Percentiles rank a stretch among this genome's conserved stretches.
These are phyloP conservation scores for Mimosa bimucronata DNA, from an alignment of 306 rosid species.

Conservation along the genomic window DNA sequence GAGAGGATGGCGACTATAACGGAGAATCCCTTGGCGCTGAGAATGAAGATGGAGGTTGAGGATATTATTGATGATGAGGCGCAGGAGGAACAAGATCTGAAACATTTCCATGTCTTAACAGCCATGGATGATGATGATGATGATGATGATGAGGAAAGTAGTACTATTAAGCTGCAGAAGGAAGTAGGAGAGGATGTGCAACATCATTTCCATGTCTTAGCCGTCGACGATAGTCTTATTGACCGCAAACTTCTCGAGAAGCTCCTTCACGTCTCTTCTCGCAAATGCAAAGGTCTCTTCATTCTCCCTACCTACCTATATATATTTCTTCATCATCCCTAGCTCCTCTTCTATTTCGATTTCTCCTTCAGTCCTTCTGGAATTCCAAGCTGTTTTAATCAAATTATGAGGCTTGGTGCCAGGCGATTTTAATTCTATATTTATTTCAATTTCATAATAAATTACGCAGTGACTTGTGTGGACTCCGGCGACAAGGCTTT, in stretches of 20 bases:
- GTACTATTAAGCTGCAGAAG: no score
- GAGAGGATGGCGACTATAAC: not conserved
- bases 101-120: slow-evolving; percentile 31
- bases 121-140: no score
- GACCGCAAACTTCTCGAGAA: slow-evolving; percentile 87
- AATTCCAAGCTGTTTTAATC: not conserved
- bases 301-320: no score
- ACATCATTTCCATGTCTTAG: slow-evolving; percentile 77
- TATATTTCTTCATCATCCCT: no score
- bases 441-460: not conserved
- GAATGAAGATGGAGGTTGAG: slow-evolving; percentile 37
- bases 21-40: not conserved
- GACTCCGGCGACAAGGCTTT: slow-evolving; percentile 96
- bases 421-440: no score
- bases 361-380: not conserved
- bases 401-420: not conserved
- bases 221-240: slow-evolving; percentile 81
- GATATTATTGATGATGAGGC: slow-evolving; percentile 24
- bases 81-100: slow-evolving; percentile 32
- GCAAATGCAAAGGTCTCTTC: slow-evolving; percentile 70
- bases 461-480: slow-evolving; percentile 77
- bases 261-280: slow-evolving; percentile 78
- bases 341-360: not conserved
- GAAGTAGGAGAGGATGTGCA: no score
- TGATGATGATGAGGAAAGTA: no score